Percentiles rank a stretch among this genome's conserved stretches.
Evolutionary conservation across 2,329 filamentous ascomycete species (phyloP).

Genomic region (Calycina herbarum): DNA sequence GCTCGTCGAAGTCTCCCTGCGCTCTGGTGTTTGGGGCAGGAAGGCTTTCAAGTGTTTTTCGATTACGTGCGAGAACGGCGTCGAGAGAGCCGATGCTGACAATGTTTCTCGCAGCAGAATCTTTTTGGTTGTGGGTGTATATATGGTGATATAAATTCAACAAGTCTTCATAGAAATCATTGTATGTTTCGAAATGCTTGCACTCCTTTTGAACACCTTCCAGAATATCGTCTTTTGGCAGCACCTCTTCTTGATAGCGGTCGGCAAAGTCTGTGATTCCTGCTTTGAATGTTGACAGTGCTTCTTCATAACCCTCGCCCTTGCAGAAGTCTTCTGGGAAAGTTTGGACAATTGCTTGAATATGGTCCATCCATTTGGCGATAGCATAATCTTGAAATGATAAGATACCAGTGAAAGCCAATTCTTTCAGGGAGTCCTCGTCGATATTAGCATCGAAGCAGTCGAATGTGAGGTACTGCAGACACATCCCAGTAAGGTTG

Average conservation of each 20-base stretch:
- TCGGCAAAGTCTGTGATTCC: neutral
- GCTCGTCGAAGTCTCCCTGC: neutral
- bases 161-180: constrained; percentile 8
- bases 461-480: constrained; percentile 34
- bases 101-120: neutral
- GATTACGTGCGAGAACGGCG: constrained; percentile 12
- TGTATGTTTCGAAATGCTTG: neutral
- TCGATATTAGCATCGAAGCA: constrained; percentile 26
- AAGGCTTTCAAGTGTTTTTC: constrained; percentile 10
- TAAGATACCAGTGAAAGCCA: constrained; percentile 24
- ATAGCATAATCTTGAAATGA: constrained; percentile 37
- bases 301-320: neutral
- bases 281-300: neutral
- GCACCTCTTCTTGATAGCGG: neutral
- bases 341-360: constrained; percentile 21
- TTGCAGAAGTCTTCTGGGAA: constrained; percentile 8
- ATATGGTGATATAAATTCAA: neutral
- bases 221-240: neutral
- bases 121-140: neutral
- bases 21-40: neutral
- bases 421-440: constrained; percentile 7
- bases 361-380: constrained; percentile 34
- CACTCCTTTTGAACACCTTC: neutral
- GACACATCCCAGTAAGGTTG: constrained; percentile 32
- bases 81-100: neutral